Conservation (phyloP, 495 filamentous ascomycete species). For the Filosporella fistucella region DNA sequence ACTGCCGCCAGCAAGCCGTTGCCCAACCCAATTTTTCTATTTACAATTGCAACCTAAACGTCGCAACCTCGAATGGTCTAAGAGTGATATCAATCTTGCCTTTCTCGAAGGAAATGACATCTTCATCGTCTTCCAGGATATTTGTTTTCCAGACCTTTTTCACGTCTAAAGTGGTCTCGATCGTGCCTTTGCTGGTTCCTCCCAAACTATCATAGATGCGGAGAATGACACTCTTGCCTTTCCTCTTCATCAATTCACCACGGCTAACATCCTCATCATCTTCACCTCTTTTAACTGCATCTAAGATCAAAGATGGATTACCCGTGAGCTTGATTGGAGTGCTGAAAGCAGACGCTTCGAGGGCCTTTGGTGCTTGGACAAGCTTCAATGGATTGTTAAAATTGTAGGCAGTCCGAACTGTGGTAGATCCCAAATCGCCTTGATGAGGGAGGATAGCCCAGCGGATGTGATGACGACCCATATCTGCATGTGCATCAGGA, state of each 20-base stretch:
- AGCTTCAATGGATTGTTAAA: conserved; percentile 81
- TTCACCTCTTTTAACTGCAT: conserved; percentile 87
- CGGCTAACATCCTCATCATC: conserved; percentile 86
- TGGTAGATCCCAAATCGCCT: conserved; percentile 63
- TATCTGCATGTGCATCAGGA: conserved; percentile 92
- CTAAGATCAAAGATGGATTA: conserved; percentile 63
- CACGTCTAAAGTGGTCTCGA: conserved; percentile 63
- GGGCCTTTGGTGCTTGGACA: conserved; percentile 28
- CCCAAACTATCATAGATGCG: conserved; percentile 91
- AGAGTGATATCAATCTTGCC: conserved; percentile 59
- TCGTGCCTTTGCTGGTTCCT: conserved; percentile 63
- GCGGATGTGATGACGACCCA: conserved; percentile 84
- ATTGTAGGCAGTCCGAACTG: conserved; percentile 77
- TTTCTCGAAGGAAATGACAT: conserved; percentile 46
- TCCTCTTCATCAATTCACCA: conserved; percentile 61
- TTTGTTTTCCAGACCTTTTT: conserved; percentile 79
- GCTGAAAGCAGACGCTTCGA: conserved; percentile 30
- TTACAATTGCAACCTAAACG: conserved; percentile 70
- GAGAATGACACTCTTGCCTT: conserved; percentile 74
- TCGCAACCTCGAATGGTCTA: conserved; percentile 87
- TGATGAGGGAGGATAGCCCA: conserved; percentile 89
- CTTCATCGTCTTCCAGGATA: conserved; percentile 65
- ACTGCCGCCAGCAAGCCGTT: too few relatives aligned
- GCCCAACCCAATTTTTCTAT: neutral
- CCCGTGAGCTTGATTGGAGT: conserved; percentile 50